phyloP scores from a whole-genome alignment of 2,329 filamentous ascomycete species.

The Rhynchosporium secalis region DNA sequence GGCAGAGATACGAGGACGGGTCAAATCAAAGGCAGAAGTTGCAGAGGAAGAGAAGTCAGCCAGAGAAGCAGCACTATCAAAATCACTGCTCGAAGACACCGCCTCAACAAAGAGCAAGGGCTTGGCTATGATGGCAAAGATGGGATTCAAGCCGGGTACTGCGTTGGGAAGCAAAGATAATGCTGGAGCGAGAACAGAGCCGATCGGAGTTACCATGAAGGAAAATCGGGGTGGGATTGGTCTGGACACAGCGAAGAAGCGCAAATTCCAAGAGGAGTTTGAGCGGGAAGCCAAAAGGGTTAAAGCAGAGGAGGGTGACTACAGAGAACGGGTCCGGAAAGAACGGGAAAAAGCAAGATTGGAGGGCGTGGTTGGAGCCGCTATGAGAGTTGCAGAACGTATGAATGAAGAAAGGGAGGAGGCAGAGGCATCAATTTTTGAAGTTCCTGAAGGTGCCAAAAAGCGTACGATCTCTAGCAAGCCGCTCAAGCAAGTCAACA shows the following conservation, averaged over 20 bases:
- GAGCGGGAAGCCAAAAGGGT: constrained; percentile 58
- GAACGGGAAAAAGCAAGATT: constrained; percentile 68
- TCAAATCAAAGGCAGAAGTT: constrained; percentile 80
- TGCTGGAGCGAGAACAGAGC: constrained; percentile 56
- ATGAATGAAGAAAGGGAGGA: constrained; percentile 50
- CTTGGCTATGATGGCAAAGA: constrained; percentile 92
- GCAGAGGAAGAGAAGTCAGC: constrained; percentile 70
- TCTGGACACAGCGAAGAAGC: constrained; percentile 78
- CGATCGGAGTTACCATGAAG: constrained; percentile 74
- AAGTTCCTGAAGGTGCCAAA: constrained; percentile 16
- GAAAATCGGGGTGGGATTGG: constrained; percentile 83
- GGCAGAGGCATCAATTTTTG: constrained; percentile 18
- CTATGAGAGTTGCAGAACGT: constrained; percentile 79
- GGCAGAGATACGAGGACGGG: constrained; percentile 64
- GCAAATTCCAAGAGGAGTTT: constrained; percentile 66
- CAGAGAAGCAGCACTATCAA: constrained; percentile 74
- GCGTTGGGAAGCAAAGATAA: constrained; percentile 66
- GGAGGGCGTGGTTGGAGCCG: constrained; percentile 71
- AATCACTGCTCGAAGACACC: constrained; percentile 63
- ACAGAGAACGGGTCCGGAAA: constrained; percentile 67
- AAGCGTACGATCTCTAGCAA: constrained; percentile 44
- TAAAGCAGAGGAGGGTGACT: constrained; percentile 68
- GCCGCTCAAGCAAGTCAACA: constrained; percentile 66
- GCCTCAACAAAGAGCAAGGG: constrained; percentile 72
- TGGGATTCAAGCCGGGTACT: constrained; percentile 81